phyloP scores from a whole-genome alignment of 2,329 filamentous ascomycete species.

The Aspergillus clavatus region DNA sequence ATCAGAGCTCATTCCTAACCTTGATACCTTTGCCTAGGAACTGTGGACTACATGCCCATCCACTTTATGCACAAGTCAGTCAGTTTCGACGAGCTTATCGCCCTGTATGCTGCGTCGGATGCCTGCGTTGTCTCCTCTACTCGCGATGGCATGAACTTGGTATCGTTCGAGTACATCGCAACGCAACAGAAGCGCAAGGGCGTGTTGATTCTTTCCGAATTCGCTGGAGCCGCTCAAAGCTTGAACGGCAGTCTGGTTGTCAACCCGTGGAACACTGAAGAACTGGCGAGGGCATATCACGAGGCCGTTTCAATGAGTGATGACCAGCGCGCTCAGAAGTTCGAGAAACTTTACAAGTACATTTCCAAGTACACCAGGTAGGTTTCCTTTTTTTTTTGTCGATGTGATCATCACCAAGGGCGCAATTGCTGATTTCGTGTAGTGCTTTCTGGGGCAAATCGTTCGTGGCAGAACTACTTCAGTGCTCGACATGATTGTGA shows the following conservation, averaged over 20 bases:
- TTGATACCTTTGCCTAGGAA: slow-evolving; percentile 50
- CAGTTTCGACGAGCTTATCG: slow-evolving; percentile 88
- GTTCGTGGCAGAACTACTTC: not conserved
- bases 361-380: slow-evolving; percentile 93
- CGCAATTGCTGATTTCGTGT: slow-evolving; percentile 17
- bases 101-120: slow-evolving; percentile 86
- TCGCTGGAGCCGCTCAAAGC: slow-evolving; percentile 90
- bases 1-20: slow-evolving; percentile 7
- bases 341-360: slow-evolving; percentile 86
- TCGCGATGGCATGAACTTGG: slow-evolving; percentile 98
- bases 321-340: slow-evolving; percentile 81
- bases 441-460: slow-evolving; percentile 54
- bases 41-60: slow-evolving; percentile 97
- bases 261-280: slow-evolving; percentile 98
- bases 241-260: slow-evolving; percentile 90
- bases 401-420: not conserved
- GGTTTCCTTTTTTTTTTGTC: slow-evolving; percentile 8
- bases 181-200: slow-evolving; percentile 87
- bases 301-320: slow-evolving; percentile 95
- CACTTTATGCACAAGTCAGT: slow-evolving; percentile 98
- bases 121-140: slow-evolving; percentile 90
- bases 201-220: slow-evolving; percentile 91
- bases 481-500: not conserved
- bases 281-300: slow-evolving; percentile 86
- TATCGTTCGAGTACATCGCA: slow-evolving; percentile 97